Evolutionary conservation across 1,139 yeast genomes (phyloP).

Genomic region (Arxiozyma heterogenica): DNA sequence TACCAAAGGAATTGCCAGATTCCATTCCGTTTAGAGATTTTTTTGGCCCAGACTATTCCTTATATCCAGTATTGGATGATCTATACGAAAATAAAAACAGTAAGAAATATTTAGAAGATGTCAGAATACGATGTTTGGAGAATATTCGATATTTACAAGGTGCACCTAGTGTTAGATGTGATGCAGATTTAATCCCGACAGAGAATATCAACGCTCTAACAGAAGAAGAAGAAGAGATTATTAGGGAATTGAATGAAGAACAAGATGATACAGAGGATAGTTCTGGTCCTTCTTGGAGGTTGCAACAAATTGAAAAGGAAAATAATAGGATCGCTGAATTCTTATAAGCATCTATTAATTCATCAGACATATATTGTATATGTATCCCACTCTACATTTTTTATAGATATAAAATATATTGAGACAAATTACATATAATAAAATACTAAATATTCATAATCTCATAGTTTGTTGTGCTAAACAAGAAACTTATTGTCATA

Average conservation of each 20-base stretch:
- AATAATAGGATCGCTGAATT: constrained; percentile 32
- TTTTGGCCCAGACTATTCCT: constrained; percentile 85
- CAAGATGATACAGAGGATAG: constrained; percentile 32
- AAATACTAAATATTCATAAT: no score
- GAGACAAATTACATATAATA: no score
- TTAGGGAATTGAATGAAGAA: constrained; percentile 43
- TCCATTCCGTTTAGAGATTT: constrained; percentile 74
- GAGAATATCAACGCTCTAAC: constrained; percentile 51
- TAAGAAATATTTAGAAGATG: constrained; percentile 73
- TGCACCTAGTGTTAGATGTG: constrained; percentile 94
- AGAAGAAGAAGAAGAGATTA: constrained; percentile 40
- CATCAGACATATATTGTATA: neutral
- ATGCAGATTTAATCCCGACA: constrained; percentile 72
- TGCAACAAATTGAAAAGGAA: constrained; percentile 35
- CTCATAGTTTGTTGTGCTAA: no score
- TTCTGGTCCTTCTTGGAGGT: constrained; percentile 18
- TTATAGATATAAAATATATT: no score
- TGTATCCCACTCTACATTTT: no score
- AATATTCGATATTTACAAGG: constrained; percentile 73
- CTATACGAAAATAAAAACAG: constrained; percentile 81
- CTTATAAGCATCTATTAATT: constrained; percentile 3
- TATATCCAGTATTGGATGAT: constrained; percentile 87
- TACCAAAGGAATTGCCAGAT: constrained; percentile 70
- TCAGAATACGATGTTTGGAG: constrained; percentile 68
- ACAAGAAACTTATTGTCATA: no score